Percentiles rank a stretch among this genome's conserved stretches.
Conservation (phyloP, 148 eudicot genomes). For the Silene uniflora region DNA sequence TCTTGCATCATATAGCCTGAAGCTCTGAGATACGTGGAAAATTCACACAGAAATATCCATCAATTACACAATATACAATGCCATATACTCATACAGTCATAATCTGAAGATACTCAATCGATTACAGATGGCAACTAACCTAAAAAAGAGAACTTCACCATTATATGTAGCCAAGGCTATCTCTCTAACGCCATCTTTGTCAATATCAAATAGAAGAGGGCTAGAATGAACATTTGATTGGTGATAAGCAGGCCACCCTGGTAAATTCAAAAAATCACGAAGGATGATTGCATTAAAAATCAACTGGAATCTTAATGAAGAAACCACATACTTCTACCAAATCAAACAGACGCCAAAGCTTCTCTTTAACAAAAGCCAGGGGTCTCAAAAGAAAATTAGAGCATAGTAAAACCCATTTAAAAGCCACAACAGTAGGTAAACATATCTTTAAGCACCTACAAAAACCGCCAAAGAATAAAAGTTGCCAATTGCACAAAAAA, state of each 20-base stretch:
- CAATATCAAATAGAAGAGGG: slow-evolving; percentile 94
- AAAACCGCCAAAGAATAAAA: background rate
- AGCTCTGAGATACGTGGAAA: slow-evolving; percentile 41
- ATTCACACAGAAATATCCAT: background rate
- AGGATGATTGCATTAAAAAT: background rate
- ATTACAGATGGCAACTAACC: slow-evolving; percentile 37
- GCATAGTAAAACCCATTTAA: background rate
- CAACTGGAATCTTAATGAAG: background rate
- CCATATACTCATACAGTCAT: background rate
- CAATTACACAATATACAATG: background rate
- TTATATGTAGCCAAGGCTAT: slow-evolving; percentile 92
- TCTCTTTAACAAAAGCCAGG: background rate
- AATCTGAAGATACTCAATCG: background rate
- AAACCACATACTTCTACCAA: background rate
- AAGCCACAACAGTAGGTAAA: background rate
- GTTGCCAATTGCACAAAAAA: background rate
- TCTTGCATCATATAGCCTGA: slow-evolving; percentile 97
- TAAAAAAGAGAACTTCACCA: slow-evolving; percentile 94
- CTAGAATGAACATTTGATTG: slow-evolving; percentile 97
- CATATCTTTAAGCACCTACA: background rate
- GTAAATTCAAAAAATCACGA: slow-evolving; percentile 21
- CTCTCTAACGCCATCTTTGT: slow-evolving; percentile 97
- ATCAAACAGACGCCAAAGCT: background rate
- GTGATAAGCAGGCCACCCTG: slow-evolving; percentile 99
- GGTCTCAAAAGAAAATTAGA: background rate